Conservation (phyloP, 163 green algal genomes). For the Scenedesmus sp. region DNA sequence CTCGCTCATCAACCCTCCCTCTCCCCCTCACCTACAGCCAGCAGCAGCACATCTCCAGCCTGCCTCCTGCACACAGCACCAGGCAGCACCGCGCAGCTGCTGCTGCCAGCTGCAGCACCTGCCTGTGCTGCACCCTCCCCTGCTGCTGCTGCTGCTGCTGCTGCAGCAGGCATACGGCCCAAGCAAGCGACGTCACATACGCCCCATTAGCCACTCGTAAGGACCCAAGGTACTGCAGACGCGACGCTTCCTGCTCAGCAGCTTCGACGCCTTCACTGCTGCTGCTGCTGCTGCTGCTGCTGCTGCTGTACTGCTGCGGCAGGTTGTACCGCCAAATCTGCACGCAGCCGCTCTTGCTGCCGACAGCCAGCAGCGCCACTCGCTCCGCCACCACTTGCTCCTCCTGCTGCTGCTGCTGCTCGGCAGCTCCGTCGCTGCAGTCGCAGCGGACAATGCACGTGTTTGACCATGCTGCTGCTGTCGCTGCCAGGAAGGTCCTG, state of each 20-base stretch:
- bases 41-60: constrained; percentile 46
- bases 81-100: constrained; percentile 43
- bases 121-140: not conserved
- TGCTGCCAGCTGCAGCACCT: constrained; percentile 21
- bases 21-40: constrained; percentile 29
- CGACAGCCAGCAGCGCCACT: constrained; percentile 37
- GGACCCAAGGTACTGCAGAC: constrained; percentile 20
- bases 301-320: constrained; percentile 11
- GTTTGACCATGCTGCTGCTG: constrained; percentile 42
- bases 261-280: not conserved
- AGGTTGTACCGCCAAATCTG: constrained; percentile 45
- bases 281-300: constrained; percentile 32
- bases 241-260: constrained; percentile 2
- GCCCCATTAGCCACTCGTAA: not conserved
- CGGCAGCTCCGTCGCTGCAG: not conserved
- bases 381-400: not conserved
- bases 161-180: constrained; percentile 15
- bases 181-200: constrained; percentile 39
- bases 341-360: not conserved
- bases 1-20: not conserved
- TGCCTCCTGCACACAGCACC: not conserved
- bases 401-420: constrained; percentile 33
- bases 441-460: not conserved
- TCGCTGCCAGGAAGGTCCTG: constrained; percentile 42
- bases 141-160: not conserved